A percentile compares a stretch with the other conserved stretches of the same genome.
Evolutionary conservation across 2,329 filamentous ascomycete genomes (phyloP).

Genomic region (Lachnellula cervina): DNA sequence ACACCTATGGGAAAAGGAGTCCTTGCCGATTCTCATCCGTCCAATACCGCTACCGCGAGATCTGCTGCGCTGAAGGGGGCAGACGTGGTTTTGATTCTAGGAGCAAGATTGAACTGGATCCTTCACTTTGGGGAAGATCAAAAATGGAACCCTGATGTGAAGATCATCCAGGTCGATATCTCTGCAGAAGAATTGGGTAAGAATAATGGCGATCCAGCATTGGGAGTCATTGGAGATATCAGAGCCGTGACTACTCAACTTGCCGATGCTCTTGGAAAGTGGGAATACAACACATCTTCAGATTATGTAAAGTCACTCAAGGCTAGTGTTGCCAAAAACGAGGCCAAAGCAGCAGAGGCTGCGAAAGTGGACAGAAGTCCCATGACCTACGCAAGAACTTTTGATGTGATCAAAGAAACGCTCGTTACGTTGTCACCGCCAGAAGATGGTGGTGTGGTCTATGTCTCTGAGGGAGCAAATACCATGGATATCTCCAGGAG

Average conservation of each 20-base stretch:
- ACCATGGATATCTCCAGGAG: conserved; percentile 57
- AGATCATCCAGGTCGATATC: conserved; percentile 52
- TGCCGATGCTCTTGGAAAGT: conserved; percentile 36
- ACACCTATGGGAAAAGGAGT: conserved; percentile 57
- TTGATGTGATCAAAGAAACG: conserved; percentile 46
- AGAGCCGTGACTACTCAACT: conserved; percentile 45
- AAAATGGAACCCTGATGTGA: conserved; percentile 46
- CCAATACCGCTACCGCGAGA: conserved; percentile 49
- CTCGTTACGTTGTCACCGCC: conserved; percentile 42
- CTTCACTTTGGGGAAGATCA: conserved; percentile 51
- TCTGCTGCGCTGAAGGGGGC: conserved; percentile 48
- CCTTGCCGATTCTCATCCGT: conserved; percentile 46
- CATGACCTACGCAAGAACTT: conserved; percentile 47
- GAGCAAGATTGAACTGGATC: conserved; percentile 54
- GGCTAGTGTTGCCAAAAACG: conserved; percentile 41
- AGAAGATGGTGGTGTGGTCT: conserved; percentile 45
- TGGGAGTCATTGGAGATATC: conserved; percentile 49
- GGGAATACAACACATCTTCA: conserved; percentile 38
- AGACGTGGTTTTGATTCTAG: conserved; percentile 50
- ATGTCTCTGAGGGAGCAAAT: conserved; percentile 54
- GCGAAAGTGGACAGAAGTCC: conserved; percentile 38
- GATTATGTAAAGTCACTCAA: conserved; percentile 33
- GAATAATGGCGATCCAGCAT: conserved; percentile 42
- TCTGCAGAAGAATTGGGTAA: conserved; percentile 43
- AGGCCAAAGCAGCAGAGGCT: conserved; percentile 39